A percentile compares a stretch with the other conserved stretches of the same genome.
Conservation (phyloP, 139 green algal species). For the Microglena sp. region DNA sequence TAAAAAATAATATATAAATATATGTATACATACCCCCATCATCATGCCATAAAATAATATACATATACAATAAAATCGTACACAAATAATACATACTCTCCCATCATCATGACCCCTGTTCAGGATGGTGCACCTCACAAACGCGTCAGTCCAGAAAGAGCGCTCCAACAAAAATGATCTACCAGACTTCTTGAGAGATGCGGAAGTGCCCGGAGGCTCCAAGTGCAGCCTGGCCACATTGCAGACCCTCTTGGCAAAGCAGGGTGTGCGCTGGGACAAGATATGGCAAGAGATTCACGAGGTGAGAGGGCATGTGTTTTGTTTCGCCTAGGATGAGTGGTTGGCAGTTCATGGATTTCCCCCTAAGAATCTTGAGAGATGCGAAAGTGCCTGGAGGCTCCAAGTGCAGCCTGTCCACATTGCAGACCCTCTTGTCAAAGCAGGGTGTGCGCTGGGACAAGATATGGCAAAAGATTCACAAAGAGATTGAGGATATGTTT, state of each 20-base stretch:
- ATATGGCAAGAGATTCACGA: slow-evolving; percentile 41
- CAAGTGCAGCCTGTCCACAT: slow-evolving; percentile 33
- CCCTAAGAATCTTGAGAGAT: slow-evolving; percentile 9
- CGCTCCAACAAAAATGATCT: slow-evolving; percentile 9
- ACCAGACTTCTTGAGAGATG: slow-evolving; percentile 10
- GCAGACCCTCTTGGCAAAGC: slow-evolving; percentile 19
- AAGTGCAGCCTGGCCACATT: slow-evolving; percentile 33
- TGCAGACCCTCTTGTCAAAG: slow-evolving; percentile 22
- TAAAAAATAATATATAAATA: too few species aligned
- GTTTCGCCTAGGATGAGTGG: too few species aligned
- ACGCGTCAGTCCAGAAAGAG: slow-evolving; percentile 37
- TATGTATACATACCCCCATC: too few species aligned
- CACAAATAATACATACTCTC: too few species aligned
- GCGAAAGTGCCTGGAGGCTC: slow-evolving; percentile 14
- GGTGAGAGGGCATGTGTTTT: too few species aligned
- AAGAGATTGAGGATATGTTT: too few species aligned
- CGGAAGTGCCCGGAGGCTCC: slow-evolving; percentile 16
- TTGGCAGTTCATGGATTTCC: too few species aligned
- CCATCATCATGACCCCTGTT: too few species aligned
- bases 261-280: slow-evolving; percentile 26
- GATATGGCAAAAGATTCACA: slow-evolving; percentile 39
- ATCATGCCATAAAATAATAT: too few species aligned
- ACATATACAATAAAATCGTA: too few species aligned
- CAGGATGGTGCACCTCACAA: slow-evolving; percentile 67
- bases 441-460: slow-evolving; percentile 27